Evolutionary conservation across 2,329 filamentous ascomycete genomes (phyloP), one percentile per base, ranked within the genome.

Genomic region (Colletotrichum neosansevieriae): DNA sequence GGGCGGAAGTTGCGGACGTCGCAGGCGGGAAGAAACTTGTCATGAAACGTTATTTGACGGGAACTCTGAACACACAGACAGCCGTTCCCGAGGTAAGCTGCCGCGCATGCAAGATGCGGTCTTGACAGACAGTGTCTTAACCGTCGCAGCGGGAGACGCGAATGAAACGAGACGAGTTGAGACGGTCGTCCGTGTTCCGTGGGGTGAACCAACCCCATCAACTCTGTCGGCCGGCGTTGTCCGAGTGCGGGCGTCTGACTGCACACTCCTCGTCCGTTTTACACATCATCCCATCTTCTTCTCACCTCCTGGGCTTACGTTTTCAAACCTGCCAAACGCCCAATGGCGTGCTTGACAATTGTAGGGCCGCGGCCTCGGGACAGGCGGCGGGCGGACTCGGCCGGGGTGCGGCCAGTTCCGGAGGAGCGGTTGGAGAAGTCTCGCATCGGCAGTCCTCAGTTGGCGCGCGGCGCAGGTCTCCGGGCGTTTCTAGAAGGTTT

Each of bases 91-190:
- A 21, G n/a, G 21, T 42, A 13, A 54, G 60, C 49, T 50, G 60
- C 45, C 17, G 12, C 17, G 12, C 47, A 45, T 53, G 58, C 58
- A 32, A 61, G 40, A 42, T 69, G 42, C 34, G 44, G 49, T 38
- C 32, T 65, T 69, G 61, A 65, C 42, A 60, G 49, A 44, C 40
- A 3, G 15, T 29, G 49, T 66, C 66, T 57, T 66, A 59, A 59
- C 49, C 66, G 54, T 32, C 12, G 49, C 49, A 44, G 58, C 47
- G 58, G 47, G 42, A 63, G 21, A 38, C 19, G 34, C 13, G 12
- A 32, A 29, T 69, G 66, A 69, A 66, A 68, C 65, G 49, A 65
- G 59, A 59, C 54, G 34, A 44, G 45, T 32, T 42, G 21, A 61
- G 58, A 21, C 19, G 53, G 58, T 24, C 34, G 42, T 47, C 6